Base-by-base conservation (phyloP, 2,329 filamentous ascomycete species). In the Neopestalotiopsis sp. region DNA sequence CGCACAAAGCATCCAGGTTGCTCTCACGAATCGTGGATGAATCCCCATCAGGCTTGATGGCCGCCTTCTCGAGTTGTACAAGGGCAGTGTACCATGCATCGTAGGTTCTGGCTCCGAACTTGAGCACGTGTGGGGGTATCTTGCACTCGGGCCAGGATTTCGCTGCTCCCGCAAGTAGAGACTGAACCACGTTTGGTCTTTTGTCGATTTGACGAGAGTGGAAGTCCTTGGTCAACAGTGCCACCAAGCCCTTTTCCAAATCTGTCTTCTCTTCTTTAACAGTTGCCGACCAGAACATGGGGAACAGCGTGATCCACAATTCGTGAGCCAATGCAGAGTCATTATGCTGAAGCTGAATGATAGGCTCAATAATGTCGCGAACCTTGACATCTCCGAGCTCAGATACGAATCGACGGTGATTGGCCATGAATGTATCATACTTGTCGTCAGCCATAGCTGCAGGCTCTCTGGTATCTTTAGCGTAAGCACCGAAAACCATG, bases 81-180 rank as follows among this genome's bases (percentile, higher is more conserved):
- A 97, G 88, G 14, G 94, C 94, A n/a, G 94, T 95, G 78, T 99
- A 99, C 97, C 96, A 99, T 0, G 92, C 93, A 80, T 98, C 95
- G 78, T 97, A 99, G 0, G 94, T 97, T 79, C 93, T 94, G 24
- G 94, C 95, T 68, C 97, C 88, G 74, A 95, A 98, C 78, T 99
- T 99, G 83, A 99, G 90, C 49, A 98, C 94, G 76, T 99, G 96
- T 0, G 96, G 94, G 6, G 96, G 96, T 64, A 99, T 90, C 81
- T 96, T 97, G 81, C 96, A 97, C 28, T 93, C 89, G 0, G 96
- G 95, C 82, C 88, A 93, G 1, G 95, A 91, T 75, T 92, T 92
- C 14, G 95, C 93, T 45, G 94, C 92, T 56, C 94, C 96, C 75
- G 97, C 93, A 5, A 99, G 87, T 69, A 99, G 86, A 7, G 95